Evolutionary conservation across 1,139 yeast genomes (phyloP).

Genomic region (Saccharomyces hybrid): DNA sequence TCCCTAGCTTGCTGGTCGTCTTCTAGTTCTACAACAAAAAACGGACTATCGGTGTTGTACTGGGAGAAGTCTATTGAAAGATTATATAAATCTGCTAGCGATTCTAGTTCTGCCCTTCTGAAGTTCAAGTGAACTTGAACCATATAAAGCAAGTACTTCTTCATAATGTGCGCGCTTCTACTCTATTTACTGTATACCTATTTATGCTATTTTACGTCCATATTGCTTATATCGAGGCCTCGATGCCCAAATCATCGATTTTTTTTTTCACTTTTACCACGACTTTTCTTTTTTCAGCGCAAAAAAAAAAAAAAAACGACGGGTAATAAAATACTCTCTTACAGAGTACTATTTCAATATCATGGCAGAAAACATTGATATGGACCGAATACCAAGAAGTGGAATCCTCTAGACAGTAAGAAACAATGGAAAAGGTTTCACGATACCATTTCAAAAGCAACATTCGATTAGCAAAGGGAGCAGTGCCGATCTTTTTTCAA

Average conservation of each 20-base stretch:
- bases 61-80: slow-evolving; percentile 51
- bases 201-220: neutral
- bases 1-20: slow-evolving; percentile 58
- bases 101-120: slow-evolving; percentile 73
- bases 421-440: too few species aligned
- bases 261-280: neutral
- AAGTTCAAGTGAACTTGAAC: slow-evolving; percentile 82
- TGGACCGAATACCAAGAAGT: neutral
- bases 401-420: too few species aligned
- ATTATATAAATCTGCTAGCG: slow-evolving; percentile 60
- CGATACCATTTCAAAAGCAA: too few species aligned
- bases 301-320: neutral
- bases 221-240: neutral
- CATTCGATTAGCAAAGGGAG: too few species aligned
- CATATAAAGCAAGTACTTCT: slow-evolving; percentile 61
- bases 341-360: neutral
- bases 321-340: neutral
- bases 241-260: neutral
- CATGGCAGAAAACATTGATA: neutral
- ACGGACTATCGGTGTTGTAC: slow-evolving; percentile 61
- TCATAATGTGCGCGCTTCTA: slow-evolving; percentile 3
- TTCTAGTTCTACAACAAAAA: slow-evolving; percentile 56
- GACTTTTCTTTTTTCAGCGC: neutral
- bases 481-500: too few species aligned
- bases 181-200: neutral